Evolutionary conservation across 768 basidiomycete genomes (phyloP), one percentile per base, ranked within the genome.

Genomic region (Suillus brevipes): DNA sequence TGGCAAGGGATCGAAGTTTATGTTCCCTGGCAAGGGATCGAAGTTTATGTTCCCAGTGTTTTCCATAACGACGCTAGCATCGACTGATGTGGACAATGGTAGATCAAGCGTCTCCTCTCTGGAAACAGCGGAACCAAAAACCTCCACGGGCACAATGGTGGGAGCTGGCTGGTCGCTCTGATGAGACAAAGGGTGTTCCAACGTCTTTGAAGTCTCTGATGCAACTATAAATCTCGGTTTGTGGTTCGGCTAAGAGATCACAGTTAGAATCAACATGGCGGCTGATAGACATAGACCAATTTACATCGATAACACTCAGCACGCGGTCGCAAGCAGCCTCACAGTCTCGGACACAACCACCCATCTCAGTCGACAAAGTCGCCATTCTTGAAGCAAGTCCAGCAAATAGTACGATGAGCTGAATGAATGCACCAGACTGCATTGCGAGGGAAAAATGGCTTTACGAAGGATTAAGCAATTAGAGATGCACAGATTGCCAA

Each of bases 341-440:
- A 6, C 73, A 62, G 14, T 68, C 68, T n/a, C 75, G 69, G 6
- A 85, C 69, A 47, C 74, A 74, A 10, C 82, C 79, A 2, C 72
- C 69, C 2, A 89, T 66, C 66, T 87, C 85, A 43, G 74, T 69
- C 28, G 81, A 72, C 37, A 89, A 71, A 5, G 74, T 70, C 31
- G 77, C 78, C 72, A 91, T 74, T 64, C 91, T 83, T 3, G 89
- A 89, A 52, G 83, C 77, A 45, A 91, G 82, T 14, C 87, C 89
- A 28, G 81, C 78, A 49, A 93, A 79, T 6, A 85, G 78, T 55
- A 94, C 71, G n/a, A 88, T 75, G 18, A 91, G 72, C 66, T 89
- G 89, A 14, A 90, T 78, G 70, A 94, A 94, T 20, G 90, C 87
- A 20, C 88, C 90, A 1, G 85, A 83, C 72, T 89, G 89, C 81